These are phyloP conservation scores for Camelina laxa DNA, from an alignment of 345 rosid genomes.

Conservation along the genomic window DNA sequence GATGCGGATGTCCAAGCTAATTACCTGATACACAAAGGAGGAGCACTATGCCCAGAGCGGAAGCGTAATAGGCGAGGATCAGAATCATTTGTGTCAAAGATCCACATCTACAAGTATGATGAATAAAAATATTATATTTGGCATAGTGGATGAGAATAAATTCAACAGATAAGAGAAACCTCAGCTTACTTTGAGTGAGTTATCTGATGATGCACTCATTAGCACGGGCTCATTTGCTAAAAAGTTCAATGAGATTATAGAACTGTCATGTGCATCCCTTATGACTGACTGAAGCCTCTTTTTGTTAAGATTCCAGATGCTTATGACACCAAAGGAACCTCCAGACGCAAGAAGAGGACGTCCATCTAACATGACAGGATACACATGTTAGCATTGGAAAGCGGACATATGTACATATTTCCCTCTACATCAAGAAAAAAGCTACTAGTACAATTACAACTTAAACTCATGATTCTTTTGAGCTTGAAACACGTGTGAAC, in stretches of 20 bases:
- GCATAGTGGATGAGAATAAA: constrained; percentile 5
- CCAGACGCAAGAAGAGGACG: constrained; percentile 96
- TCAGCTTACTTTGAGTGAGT: constrained; percentile 81
- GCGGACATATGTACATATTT: too few species aligned
- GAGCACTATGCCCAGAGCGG: constrained; percentile 98
- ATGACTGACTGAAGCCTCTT: constrained; percentile 85
- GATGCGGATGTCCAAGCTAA: constrained; percentile 17
- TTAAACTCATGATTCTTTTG: neutral
- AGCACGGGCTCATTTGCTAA: constrained; percentile 96
- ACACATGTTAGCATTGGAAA: constrained; percentile 25
- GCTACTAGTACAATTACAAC: constrained; percentile 4
- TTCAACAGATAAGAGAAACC: constrained; percentile 5
- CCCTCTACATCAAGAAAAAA: neutral
- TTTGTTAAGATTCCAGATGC: constrained; percentile 97
- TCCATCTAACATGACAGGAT: constrained; percentile 64
- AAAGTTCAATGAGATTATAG: constrained; percentile 79
- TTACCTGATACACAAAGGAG: constrained; percentile 94
- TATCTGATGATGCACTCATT: constrained; percentile 93
- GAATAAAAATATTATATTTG: neutral
- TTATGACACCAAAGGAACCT: constrained; percentile 91
- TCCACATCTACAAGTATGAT: constrained; percentile 73
- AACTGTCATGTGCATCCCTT: constrained; percentile 91
- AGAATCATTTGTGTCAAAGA: constrained; percentile 92
- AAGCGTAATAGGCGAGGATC: constrained; percentile 96
- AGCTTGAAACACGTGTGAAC: neutral